These are phyloP conservation scores for Trichoderma virens DNA, from an alignment of 495 filamentous ascomycete species.

Conservation along the genomic window DNA sequence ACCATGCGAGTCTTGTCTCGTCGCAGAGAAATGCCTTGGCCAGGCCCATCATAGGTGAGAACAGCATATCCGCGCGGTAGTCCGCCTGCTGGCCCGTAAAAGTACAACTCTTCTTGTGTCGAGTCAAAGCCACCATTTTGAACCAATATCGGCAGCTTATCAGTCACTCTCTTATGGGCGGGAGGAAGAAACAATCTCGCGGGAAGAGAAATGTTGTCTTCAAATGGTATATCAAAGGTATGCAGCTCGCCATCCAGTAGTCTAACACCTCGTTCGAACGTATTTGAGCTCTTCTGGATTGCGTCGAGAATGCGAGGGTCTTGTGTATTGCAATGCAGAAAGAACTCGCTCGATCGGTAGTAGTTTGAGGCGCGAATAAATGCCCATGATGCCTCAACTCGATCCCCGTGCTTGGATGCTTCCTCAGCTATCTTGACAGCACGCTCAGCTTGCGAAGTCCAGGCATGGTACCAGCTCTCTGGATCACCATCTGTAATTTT, in stretches of 20 bases:
- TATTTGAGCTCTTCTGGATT: slow-evolving; percentile 14
- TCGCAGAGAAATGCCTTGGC: slow-evolving; percentile 36
- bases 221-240: slow-evolving; percentile 33
- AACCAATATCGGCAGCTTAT: slow-evolving; percentile 37
- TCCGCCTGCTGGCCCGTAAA: slow-evolving; percentile 18
- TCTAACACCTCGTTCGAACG: slow-evolving; percentile 19
- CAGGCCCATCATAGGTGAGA: slow-evolving; percentile 42
- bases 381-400: slow-evolving; percentile 20
- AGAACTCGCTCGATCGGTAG: slow-evolving; percentile 28
- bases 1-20: slow-evolving; percentile 25
- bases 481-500: slow-evolving; percentile 33
- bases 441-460: slow-evolving; percentile 19
- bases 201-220: slow-evolving; percentile 22
- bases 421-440: slow-evolving; percentile 30
- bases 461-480: slow-evolving; percentile 33
- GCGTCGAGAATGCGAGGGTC: slow-evolving; percentile 18
- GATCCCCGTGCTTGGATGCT: slow-evolving; percentile 18
- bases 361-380: slow-evolving; percentile 38
- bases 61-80: slow-evolving; percentile 37
- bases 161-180: slow-evolving; percentile 13
- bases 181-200: slow-evolving; percentile 37
- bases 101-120: slow-evolving; percentile 41
- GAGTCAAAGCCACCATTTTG: slow-evolving; percentile 34
- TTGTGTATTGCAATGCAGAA: slow-evolving; percentile 17
- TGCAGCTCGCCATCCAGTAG: slow-evolving; percentile 18